These are phyloP conservation scores for Hemileccinum rubropunctum DNA, from an alignment of 768 basidiomycete species.

Conservation along the genomic window DNA sequence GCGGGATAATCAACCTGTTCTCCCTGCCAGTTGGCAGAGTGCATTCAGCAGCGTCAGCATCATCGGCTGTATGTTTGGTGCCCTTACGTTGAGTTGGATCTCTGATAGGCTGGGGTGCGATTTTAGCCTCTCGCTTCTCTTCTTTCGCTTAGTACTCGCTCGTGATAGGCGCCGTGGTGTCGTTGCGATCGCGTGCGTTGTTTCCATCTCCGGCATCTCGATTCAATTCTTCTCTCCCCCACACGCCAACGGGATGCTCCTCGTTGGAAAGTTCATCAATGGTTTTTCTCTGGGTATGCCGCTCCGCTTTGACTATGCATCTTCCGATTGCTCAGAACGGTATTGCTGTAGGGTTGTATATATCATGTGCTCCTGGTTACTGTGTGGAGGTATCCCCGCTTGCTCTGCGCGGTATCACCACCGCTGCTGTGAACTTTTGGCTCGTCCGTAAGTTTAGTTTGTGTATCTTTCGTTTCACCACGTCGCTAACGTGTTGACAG, in stretches of 20 bases:
- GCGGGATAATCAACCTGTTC: background rate
- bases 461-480: too few relatives aligned
- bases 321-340: background rate
- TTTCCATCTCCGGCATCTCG: slow-evolving; percentile 22
- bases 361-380: slow-evolving; percentile 23
- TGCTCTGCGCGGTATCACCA: slow-evolving; percentile 24
- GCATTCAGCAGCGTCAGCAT: slow-evolving; percentile 24
- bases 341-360: slow-evolving; percentile 16
- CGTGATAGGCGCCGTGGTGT: slow-evolving; percentile 22
- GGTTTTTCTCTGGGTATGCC: slow-evolving; percentile 23
- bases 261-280: slow-evolving; percentile 26
- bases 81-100: slow-evolving; percentile 22
- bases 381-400: slow-evolving; percentile 30
- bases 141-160: background rate
- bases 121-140: too few relatives aligned
- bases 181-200: slow-evolving; percentile 14
- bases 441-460: slow-evolving; percentile 17
- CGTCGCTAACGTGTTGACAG: slow-evolving; percentile 2
- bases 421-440: slow-evolving; percentile 26
- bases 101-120: slow-evolving; percentile 20
- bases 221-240: slow-evolving; percentile 22
- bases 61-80: slow-evolving; percentile 27
- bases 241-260: slow-evolving; percentile 22
- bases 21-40: slow-evolving; percentile 28
- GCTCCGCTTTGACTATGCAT: background rate